Percentiles rank a stretch among this genome's conserved stretches.
phyloP scores from a whole-genome alignment of 2,329 filamentous ascomycete species.

The Aspergillus fijiensis region DNA sequence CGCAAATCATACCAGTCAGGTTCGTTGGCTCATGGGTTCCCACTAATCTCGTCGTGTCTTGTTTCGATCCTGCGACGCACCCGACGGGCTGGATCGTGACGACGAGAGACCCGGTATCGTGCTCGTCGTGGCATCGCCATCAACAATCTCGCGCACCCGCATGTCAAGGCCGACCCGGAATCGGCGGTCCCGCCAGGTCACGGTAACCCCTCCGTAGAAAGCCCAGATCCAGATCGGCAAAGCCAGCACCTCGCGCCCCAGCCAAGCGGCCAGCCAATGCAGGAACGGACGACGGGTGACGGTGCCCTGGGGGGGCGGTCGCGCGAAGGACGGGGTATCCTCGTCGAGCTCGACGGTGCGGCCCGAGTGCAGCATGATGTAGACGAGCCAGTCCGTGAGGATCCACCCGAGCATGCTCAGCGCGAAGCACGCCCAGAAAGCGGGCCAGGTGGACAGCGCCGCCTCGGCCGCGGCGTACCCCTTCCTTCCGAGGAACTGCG shows the following conservation, averaged over 20 bases:
- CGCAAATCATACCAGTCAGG: neutral
- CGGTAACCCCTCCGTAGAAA: conserved; percentile 80
- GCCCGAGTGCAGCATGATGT: conserved; percentile 70
- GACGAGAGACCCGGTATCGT: neutral
- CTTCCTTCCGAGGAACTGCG: conserved; percentile 55
- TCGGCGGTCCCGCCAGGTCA: conserved; percentile 79
- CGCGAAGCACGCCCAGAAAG: conserved; percentile 67
- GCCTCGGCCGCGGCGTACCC: conserved; percentile 46
- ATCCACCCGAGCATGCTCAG: conserved; percentile 69
- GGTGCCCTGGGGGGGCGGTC: conserved; percentile 44
- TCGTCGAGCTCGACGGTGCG: conserved; percentile 68
- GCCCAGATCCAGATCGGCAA: conserved; percentile 90
- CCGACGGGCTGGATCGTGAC: conserved; percentile 3
- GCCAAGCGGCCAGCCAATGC: conserved; percentile 79
- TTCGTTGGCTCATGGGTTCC: neutral
- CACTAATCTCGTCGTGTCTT: conserved; percentile 14
- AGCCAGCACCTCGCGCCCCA: conserved; percentile 77
- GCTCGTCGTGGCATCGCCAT: conserved; percentile 13
- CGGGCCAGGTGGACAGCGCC: conserved; percentile 65
- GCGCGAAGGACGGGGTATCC: conserved; percentile 72
- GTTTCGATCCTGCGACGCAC: neutral
- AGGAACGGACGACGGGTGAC: conserved; percentile 56
- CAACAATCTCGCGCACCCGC: conserved; percentile 64
- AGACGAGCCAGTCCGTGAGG: conserved; percentile 70
- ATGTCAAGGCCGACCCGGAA: conserved; percentile 85